Conservation (phyloP, 2,329 filamentous ascomycete species). For the Meredithiella fracta region DNA sequence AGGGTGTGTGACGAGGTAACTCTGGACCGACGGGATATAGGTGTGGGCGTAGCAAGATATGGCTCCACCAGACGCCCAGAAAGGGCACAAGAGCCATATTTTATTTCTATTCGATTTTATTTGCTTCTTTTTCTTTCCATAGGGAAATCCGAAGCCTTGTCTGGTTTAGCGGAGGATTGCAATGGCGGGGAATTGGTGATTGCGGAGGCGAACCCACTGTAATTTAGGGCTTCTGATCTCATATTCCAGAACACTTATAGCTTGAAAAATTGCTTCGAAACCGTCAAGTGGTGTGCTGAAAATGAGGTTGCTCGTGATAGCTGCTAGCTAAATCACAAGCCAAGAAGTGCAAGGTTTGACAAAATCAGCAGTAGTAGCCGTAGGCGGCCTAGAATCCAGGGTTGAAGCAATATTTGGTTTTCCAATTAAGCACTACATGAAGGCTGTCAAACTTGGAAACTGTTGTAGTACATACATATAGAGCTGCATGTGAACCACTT, state of each 20-base stretch:
- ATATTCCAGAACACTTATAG: background rate
- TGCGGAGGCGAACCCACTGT: background rate
- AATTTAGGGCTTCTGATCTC: background rate
- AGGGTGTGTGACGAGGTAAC: background rate
- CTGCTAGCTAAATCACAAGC: too few species aligned
- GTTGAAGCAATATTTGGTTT: too few species aligned
- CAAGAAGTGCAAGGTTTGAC: too few species aligned
- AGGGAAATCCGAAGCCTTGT: background rate
- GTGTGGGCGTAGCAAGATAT: background rate
- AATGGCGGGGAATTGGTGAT: background rate
- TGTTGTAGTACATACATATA: too few species aligned
- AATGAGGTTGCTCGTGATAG: too few species aligned
- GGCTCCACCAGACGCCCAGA: background rate
- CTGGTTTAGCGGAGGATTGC: background rate
- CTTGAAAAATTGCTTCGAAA: background rate
- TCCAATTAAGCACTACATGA: too few species aligned
- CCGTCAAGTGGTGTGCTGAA: background rate
- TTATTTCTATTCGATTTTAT: background rate
- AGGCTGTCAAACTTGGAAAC: too few species aligned
- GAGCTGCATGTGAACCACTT: background rate
- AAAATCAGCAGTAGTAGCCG: too few species aligned
- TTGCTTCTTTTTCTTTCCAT: background rate
- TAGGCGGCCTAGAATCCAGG: too few species aligned
- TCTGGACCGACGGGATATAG: background rate
- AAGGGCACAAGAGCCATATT: background rate